A percentile compares a stretch with the other conserved stretches of the same genome.
phyloP scores from a whole-genome alignment of 345 rosid genomes.

The Eucalyptus dawsonii region DNA sequence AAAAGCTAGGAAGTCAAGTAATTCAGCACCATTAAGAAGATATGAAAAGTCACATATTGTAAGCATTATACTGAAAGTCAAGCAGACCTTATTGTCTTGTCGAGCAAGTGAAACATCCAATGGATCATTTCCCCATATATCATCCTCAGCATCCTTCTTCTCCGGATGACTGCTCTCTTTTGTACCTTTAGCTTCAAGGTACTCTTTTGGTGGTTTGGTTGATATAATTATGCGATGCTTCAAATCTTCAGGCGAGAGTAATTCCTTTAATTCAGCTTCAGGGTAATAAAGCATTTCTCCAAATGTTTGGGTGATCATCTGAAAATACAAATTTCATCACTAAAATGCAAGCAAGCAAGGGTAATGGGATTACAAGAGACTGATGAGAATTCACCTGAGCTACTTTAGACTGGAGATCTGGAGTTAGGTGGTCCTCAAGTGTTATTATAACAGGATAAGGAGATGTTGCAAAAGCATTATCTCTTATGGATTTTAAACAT shows the following conservation, averaged over 20 bases:
- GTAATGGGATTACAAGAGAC: not conserved
- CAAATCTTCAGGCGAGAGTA: constrained; percentile 66
- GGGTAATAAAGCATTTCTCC: constrained; percentile 81
- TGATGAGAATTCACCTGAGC: constrained; percentile 40
- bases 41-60: not conserved
- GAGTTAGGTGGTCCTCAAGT: constrained; percentile 91
- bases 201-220: constrained; percentile 93
- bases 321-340: not conserved
- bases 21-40: not conserved
- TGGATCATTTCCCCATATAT: constrained; percentile 43
- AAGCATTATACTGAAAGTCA: not conserved
- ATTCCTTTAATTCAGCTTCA: constrained; percentile 61
- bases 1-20: not conserved
- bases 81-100: constrained; percentile 24
- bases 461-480: constrained; percentile 63
- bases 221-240: constrained; percentile 70
- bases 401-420: constrained; percentile 78
- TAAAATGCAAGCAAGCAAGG: not conserved
- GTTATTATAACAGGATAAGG: constrained; percentile 88
- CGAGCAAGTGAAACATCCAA: constrained; percentile 11
- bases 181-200: constrained; percentile 33
- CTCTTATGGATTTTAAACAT: constrained; percentile 67
- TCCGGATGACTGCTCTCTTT: constrained; percentile 31
- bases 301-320: constrained; percentile 75
- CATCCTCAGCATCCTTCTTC: constrained; percentile 32